Base-by-base conservation (phyloP, 2,329 filamentous ascomycete species). In the Ilyonectria destructans region DNA sequence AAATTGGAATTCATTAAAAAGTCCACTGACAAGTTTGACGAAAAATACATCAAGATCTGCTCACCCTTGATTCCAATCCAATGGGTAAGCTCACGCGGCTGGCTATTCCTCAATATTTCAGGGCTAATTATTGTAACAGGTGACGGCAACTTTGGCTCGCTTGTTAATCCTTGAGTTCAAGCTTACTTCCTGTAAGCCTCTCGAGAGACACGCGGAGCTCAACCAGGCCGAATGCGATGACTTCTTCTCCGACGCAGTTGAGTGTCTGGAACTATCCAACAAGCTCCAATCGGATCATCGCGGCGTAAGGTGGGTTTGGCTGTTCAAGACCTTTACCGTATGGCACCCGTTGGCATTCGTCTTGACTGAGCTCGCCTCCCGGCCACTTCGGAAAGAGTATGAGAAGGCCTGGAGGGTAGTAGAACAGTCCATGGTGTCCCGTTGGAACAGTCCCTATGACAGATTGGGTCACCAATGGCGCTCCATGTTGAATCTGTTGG, bases 381-480 rank as follows among this genome's bases (percentile, higher is more conserved):
- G 55, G 40, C 55, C 55, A 2, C 23, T 58, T 4, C 37, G 12
- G 6, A 58, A 48, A 10, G 55, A 48, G 21, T 23, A 33, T 21
- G 26, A 58, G 23, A 58, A 29, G n/a, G 55, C 40, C 3, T 58
- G 55, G 55, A n/a, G 13, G 23, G 40, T 48, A 12, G 26, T 58
- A 6, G 55, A 58, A 29, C 55, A 58, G 40, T 17, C 40, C 40
- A 58, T 46, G 40, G 37, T 58, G 7, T 48, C 40, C 10, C 37
- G 55, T 9, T 58, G 55, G 55, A 10, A 58, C 3, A 46, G 23
- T n/a, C 40, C 55, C 19, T n/a, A 46, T 21, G 15, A 58, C 26
- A 31, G 40, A 31, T 15, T 33, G 3, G 40, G 37, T n/a, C 55
- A 58, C n/a, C 55, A 58, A 9, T 58, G 55, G 55, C 23, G 55